A percentile compares a stretch with the other conserved stretches of the same genome.
phyloP scores from a whole-genome alignment of 2,329 filamentous ascomycete species.

The Aspergillus candidus region DNA sequence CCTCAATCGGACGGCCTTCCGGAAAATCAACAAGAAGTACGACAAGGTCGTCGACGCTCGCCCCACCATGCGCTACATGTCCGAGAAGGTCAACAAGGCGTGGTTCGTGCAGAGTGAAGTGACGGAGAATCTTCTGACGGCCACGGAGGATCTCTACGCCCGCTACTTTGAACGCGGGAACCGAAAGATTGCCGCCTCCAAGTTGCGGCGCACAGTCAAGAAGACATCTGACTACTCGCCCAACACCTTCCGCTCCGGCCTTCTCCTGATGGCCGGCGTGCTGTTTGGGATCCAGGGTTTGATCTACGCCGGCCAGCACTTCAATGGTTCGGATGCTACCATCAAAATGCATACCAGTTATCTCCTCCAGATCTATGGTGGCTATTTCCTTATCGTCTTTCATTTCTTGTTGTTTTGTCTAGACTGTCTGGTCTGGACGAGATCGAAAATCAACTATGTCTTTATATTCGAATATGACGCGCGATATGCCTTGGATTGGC shows the following conservation, averaged over 20 bases:
- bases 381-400: constrained; percentile 79
- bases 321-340: constrained; percentile 46
- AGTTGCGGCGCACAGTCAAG: constrained; percentile 67
- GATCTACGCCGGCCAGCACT: constrained; percentile 50
- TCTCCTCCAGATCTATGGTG: constrained; percentile 79
- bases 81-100: constrained; percentile 81
- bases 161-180: constrained; percentile 92
- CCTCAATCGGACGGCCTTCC: constrained; percentile 85
- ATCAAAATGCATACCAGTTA: constrained; percentile 56
- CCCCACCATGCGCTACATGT: constrained; percentile 74
- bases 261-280: constrained; percentile 62
- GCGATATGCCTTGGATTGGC: constrained; percentile 80
- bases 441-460: constrained; percentile 84
- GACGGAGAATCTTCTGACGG: constrained; percentile 70
- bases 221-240: constrained; percentile 55
- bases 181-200: constrained; percentile 81
- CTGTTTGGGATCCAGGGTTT: constrained; percentile 63
- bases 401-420: constrained; percentile 80
- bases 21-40: constrained; percentile 98
- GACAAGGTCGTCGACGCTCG: constrained; percentile 81
- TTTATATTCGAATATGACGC: constrained; percentile 97
- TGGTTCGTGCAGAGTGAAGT: constrained; percentile 89
- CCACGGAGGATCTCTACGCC: constrained; percentile 85
- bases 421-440: constrained; percentile 75
- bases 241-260: constrained; percentile 54